These are phyloP conservation scores for Isatis tinctoria DNA, from an alignment of 345 rosid species.

Conservation along the genomic window DNA sequence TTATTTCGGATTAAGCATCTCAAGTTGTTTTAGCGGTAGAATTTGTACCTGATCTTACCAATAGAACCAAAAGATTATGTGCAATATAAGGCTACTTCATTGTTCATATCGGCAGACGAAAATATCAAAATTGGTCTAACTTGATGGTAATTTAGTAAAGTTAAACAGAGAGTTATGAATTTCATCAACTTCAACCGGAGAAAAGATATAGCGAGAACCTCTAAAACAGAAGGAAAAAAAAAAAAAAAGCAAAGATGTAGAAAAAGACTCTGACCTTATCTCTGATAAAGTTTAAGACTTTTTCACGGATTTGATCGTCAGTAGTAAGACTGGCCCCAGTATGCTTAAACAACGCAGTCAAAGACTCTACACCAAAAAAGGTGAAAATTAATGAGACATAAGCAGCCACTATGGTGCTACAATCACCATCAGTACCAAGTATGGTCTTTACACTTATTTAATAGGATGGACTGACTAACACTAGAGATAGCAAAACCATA, in stretches of 20 bases:
- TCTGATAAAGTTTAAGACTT: constrained; percentile 67
- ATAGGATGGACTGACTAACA: too few species aligned
- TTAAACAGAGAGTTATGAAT: background rate
- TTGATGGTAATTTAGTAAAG: background rate
- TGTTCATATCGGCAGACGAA: background rate
- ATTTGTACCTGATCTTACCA: background rate
- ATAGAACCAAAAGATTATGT: background rate
- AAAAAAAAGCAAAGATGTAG: background rate
- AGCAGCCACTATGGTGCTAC: background rate
- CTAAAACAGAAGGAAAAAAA: background rate
- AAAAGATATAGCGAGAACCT: background rate
- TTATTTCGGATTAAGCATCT: background rate
- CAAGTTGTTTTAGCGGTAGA: background rate
- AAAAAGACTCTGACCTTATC: constrained; percentile 60
- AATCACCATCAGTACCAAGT: background rate
- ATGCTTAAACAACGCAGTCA: constrained; percentile 78
- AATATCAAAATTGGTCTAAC: background rate
- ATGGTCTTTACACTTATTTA: background rate
- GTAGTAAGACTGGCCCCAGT: constrained; percentile 49
- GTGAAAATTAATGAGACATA: background rate
- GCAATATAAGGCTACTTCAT: background rate
- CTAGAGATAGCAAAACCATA: too few species aligned
- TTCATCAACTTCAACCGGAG: background rate
- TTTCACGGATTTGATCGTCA: constrained; percentile 70
- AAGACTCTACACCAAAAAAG: constrained; percentile 52